Base-by-base conservation (phyloP, 306 rosid genomes). In the Lagenaria siceraria region DNA sequence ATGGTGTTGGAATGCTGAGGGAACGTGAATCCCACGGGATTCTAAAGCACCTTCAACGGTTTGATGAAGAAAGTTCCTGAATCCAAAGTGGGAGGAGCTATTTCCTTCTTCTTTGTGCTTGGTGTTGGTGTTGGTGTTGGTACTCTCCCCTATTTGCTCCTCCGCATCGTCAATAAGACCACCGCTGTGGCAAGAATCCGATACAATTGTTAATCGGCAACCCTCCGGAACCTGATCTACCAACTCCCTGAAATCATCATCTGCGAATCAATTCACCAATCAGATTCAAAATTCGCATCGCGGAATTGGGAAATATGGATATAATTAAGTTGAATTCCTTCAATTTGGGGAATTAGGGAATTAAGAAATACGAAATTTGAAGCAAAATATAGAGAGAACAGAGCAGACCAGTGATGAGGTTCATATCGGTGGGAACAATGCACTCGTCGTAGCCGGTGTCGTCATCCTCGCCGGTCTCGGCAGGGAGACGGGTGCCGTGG, bases 361-460 rank as follows among this genome's bases (percentile, higher is more conserved):
- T 52, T 52, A 52, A 7, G 2, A n/a, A 53, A 11, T n/a, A 42
- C 3, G 42, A 15, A 14, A 38, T 25, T 3, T 19, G 51, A 1
- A 29, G 49, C 1, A 56, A 56, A 22, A 22, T 4, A 51, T 49
- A 15, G 18, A 59, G 2, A 59, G 14, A 21, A 10, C 18, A 59
- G 35, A 24, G 10, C 29, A 33, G 49, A 91, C 98, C 93, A 10
- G 90, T 88, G 85, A 93, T 91, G 81, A 91, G 96, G 81, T 93
- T 93, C 97, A 93, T 89, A 84, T 93, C 91, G 2, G 76, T 38
- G n/a, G 98, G 99, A 65, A 90, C 99, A 72, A 96, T 87, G 83
- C 99, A 96, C 84, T 96, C 99, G 65, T 92, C 99, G 36, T 79
- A 96, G 62, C 97, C 96, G 0, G 98, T 91, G 40, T 88, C 98